Conservation (phyloP, 1,139 yeast genomes). For the Groenewaldozyma sp. region DNA sequence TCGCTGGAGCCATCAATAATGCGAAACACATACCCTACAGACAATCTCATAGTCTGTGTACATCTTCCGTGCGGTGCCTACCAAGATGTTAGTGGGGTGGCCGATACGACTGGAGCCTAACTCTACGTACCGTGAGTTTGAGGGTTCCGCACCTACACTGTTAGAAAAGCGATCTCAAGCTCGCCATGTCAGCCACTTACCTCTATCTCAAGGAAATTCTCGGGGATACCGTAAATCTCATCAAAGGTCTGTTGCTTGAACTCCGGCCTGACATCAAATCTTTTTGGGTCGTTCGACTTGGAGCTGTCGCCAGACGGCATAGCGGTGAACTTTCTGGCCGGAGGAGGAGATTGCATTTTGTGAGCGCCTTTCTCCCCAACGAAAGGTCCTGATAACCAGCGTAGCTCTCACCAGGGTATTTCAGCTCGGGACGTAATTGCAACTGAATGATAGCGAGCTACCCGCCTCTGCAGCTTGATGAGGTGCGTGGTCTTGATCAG, state of each 20-base stretch:
- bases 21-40: constrained; percentile 44
- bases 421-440: too few relatives aligned
- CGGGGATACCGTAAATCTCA: constrained; percentile 90
- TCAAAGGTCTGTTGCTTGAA: constrained; percentile 59
- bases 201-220: constrained; percentile 86
- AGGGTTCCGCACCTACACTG: constrained; percentile 50
- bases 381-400: neutral
- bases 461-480: too few relatives aligned
- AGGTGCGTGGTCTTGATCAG: too few relatives aligned
- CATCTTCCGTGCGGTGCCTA: constrained; percentile 46
- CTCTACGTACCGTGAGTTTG: constrained; percentile 54
- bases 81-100: too few relatives aligned
- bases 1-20: too few relatives aligned
- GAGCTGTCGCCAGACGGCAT: constrained; percentile 21
- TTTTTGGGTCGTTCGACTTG: constrained; percentile 17
- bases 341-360: constrained; percentile 16
- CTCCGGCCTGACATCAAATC: constrained; percentile 33
- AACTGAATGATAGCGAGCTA: too few relatives aligned
- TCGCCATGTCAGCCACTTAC: constrained; percentile 30
- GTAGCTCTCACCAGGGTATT: too few relatives aligned
- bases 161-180: neutral
- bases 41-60: constrained; percentile 89
- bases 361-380: neutral
- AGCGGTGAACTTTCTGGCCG: constrained; percentile 24
- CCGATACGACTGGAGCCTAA: neutral